phyloP scores from a whole-genome alignment of 1,284 basidiomycete genomes.

The Sutorius eximius region DNA sequence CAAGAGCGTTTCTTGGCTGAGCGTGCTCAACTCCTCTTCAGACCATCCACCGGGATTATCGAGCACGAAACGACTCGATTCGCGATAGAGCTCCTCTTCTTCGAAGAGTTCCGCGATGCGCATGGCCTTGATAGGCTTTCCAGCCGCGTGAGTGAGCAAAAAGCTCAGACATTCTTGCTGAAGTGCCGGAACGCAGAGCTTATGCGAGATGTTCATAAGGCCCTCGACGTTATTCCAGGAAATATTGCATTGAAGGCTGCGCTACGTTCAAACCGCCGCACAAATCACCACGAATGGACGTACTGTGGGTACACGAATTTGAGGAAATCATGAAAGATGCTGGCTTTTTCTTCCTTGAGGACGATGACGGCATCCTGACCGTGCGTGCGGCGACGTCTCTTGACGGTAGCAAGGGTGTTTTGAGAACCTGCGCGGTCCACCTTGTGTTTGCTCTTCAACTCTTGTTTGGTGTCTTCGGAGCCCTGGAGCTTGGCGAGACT shows the following conservation, averaged over 20 bases:
- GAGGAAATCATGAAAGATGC: constrained; percentile 82
- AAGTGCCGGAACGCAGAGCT: constrained; percentile 79
- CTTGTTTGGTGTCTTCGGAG: constrained; percentile 10
- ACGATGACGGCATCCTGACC: constrained; percentile 75
- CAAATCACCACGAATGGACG: constrained; percentile 25
- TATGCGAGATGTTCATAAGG: constrained; percentile 83
- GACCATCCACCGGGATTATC: constrained; percentile 87
- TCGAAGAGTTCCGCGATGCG: constrained; percentile 85
- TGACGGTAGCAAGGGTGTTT: constrained; percentile 42
- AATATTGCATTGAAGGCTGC: constrained; percentile 83
- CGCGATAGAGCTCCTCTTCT: constrained; percentile 86
- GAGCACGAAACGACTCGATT: constrained; percentile 85
- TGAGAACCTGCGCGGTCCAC: constrained; percentile 25
- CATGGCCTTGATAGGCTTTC: constrained; percentile 87
- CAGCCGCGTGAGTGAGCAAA: constrained; percentile 87
- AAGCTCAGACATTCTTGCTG: constrained; percentile 82
- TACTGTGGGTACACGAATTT: constrained; percentile 86
- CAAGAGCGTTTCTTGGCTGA: constrained; percentile 77
- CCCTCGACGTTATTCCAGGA: constrained; percentile 92
- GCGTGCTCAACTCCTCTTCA: constrained; percentile 76
- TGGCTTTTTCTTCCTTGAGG: constrained; percentile 79
- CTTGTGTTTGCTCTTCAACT: constrained; percentile 20
- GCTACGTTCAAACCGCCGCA: constrained; percentile 3
- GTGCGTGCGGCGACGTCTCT: constrained; percentile 40
- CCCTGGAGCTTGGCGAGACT: constrained; percentile 52